Conservation (phyloP, 805 yeast species). For the Brettanomyces nanus region DNA sequence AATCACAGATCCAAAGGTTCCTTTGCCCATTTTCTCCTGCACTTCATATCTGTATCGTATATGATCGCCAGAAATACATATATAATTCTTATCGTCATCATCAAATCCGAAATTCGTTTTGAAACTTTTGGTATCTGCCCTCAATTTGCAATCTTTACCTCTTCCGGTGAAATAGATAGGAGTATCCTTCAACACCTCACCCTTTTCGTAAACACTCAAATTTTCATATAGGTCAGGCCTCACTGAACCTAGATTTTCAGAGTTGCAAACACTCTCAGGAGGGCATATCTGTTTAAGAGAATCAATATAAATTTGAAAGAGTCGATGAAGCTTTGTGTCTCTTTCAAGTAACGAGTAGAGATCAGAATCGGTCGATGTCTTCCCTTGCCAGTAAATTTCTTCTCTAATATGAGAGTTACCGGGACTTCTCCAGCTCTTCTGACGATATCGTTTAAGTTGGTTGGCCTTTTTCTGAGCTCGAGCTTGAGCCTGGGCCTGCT, state of each 20-base stretch:
- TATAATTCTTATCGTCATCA: slow-evolving; percentile 58
- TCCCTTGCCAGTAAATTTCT: background rate
- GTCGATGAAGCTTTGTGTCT: background rate
- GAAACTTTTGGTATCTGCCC: slow-evolving; percentile 31
- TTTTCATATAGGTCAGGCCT: slow-evolving; percentile 15
- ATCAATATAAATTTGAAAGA: slow-evolving; percentile 1
- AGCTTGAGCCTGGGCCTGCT: background rate
- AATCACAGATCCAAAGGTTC: slow-evolving; percentile 77
- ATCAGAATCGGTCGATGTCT: slow-evolving; percentile 4
- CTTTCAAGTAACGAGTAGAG: background rate
- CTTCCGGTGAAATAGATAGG: slow-evolving; percentile 45
- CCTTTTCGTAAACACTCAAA: slow-evolving; percentile 49
- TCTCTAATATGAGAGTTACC: background rate
- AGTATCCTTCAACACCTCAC: slow-evolving; percentile 43
- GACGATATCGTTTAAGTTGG: background rate
- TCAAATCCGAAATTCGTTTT: slow-evolving; percentile 62
- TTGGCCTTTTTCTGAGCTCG: slow-evolving; percentile 1
- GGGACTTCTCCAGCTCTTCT: background rate
- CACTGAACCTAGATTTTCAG: slow-evolving; percentile 11
- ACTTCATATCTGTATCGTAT: slow-evolving; percentile 69
- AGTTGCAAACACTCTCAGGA: slow-evolving; percentile 5
- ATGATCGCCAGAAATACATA: slow-evolving; percentile 53
- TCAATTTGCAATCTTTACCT: slow-evolving; percentile 14
- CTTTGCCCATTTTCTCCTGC: slow-evolving; percentile 53
- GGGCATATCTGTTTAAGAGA: slow-evolving; percentile 1